Evolutionary conservation across 1,284 basidiomycete species (phyloP).

Genomic region (Rhodotorula sp.): DNA sequence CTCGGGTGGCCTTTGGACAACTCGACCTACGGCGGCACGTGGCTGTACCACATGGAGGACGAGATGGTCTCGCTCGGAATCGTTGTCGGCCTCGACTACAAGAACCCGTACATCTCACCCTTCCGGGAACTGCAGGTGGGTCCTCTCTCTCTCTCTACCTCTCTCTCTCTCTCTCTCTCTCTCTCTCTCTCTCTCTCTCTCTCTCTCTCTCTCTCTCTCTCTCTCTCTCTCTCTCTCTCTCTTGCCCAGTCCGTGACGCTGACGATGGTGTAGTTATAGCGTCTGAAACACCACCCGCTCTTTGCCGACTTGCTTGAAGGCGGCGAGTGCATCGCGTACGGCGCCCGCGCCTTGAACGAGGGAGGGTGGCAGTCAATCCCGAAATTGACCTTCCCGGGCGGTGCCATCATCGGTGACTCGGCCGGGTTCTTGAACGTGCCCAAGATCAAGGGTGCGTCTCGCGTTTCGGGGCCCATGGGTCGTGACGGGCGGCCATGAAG

Average conservation of each 20-base stretch:
- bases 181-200: conserved; percentile 54
- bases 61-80: conserved; percentile 87
- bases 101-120: conserved; percentile 89
- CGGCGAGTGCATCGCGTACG: conserved; percentile 80
- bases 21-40: conserved; percentile 88
- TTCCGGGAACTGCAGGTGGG: conserved; percentile 86
- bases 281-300: conserved; percentile 96
- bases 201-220: conserved; percentile 9
- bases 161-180: conserved; percentile 49
- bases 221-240: conserved; percentile 49
- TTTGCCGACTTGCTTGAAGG: conserved; percentile 77
- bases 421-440: conserved; percentile 96
- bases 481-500: no score
- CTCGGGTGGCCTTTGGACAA: conserved; percentile 88
- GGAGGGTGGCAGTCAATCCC: conserved; percentile 93
- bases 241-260: no score
- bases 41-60: conserved; percentile 94
- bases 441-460: conserved; percentile 76
- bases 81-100: conserved; percentile 91
- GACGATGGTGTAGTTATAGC: conserved; percentile 55
- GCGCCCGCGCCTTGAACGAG: conserved; percentile 86
- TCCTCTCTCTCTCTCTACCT: conserved; percentile 50
- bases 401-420: conserved; percentile 90
- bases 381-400: conserved; percentile 88
- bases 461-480: background rate